Evolutionary conservation across 768 basidiomycete genomes (phyloP).

Genomic region (Roridomyces roridus): DNA sequence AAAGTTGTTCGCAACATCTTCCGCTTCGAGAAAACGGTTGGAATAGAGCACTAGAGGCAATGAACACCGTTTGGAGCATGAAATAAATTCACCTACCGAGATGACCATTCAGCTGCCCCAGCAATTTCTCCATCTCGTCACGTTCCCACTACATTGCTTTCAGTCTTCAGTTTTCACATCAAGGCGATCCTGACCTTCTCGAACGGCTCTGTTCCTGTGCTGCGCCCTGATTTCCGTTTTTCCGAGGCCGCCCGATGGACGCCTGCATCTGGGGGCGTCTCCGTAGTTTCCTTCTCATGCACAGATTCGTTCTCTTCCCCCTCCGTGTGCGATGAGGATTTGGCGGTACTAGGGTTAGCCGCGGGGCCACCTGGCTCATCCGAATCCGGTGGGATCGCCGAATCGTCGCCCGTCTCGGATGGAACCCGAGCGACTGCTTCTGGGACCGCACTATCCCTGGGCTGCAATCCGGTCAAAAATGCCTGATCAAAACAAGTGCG

Average conservation of each 20-base stretch:
- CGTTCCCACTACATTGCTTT: slow-evolving; percentile 57
- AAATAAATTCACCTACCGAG: slow-evolving; percentile 63
- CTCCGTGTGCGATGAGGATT: slow-evolving; percentile 16
- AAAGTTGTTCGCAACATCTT: slow-evolving; percentile 92
- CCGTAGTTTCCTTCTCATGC: slow-evolving; percentile 38
- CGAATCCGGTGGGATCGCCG: slow-evolving; percentile 33
- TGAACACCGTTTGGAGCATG: neutral
- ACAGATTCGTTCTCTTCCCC: slow-evolving; percentile 34
- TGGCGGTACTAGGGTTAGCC: slow-evolving; percentile 14
- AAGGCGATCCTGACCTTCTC: slow-evolving; percentile 58
- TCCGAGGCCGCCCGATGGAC: slow-evolving; percentile 41
- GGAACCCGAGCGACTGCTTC: slow-evolving; percentile 61
- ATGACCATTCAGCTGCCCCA: slow-evolving; percentile 82
- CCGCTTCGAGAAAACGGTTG: slow-evolving; percentile 89
- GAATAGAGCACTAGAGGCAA: slow-evolving; percentile 76
- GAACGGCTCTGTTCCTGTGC: slow-evolving; percentile 67
- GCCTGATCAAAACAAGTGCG: slow-evolving; percentile 6
- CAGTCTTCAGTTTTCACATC: too few species aligned
- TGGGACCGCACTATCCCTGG: slow-evolving; percentile 43
- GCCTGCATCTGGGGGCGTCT: slow-evolving; percentile 30
- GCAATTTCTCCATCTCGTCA: slow-evolving; percentile 87
- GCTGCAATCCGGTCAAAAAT: slow-evolving; percentile 37
- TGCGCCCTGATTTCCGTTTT: slow-evolving; percentile 44
- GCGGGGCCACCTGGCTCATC: slow-evolving; percentile 22
- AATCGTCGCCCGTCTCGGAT: slow-evolving; percentile 60